Conservation (phyloP, 2,329 filamentous ascomycete genomes). For the Tolypocladium tundrense region DNA sequence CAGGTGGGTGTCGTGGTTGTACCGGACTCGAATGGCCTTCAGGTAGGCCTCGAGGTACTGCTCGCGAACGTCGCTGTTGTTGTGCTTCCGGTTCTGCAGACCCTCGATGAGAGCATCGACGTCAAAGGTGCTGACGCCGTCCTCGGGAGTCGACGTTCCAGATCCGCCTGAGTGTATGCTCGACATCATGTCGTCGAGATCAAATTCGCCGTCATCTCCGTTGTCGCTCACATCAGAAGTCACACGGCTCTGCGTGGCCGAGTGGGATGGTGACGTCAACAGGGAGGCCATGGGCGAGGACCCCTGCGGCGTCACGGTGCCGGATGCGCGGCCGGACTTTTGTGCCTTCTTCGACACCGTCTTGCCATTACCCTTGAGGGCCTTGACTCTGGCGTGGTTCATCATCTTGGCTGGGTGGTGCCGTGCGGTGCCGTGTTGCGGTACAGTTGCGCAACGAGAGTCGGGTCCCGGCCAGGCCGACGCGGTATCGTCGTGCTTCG, state of each 20-base stretch:
- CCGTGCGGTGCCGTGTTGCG: not conserved
- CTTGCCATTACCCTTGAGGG: slow-evolving; percentile 59
- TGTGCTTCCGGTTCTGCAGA: slow-evolving; percentile 66
- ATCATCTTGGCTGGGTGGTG: slow-evolving; percentile 37
- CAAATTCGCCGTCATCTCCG: slow-evolving; percentile 30
- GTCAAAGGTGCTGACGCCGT: slow-evolving; percentile 55
- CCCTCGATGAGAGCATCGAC: slow-evolving; percentile 54
- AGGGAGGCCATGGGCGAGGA: slow-evolving; percentile 53
- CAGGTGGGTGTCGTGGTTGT: slow-evolving; percentile 20
- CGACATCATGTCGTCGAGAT: slow-evolving; percentile 33
- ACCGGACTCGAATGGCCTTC: slow-evolving; percentile 42
- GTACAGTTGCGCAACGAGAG: not conserved
- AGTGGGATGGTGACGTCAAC: slow-evolving; percentile 46
- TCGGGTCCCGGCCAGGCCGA: not conserved
- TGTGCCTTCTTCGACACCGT: slow-evolving; percentile 60
- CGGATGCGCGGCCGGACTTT: slow-evolving; percentile 48
- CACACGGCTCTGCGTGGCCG: slow-evolving; percentile 49
- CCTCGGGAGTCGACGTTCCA: slow-evolving; percentile 47
- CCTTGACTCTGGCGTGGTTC: slow-evolving; percentile 58
- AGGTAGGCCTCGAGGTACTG: slow-evolving; percentile 22
- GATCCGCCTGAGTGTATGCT: slow-evolving; percentile 31
- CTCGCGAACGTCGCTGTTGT: slow-evolving; percentile 61
- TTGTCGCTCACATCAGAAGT: slow-evolving; percentile 51
- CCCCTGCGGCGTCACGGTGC: slow-evolving; percentile 42
- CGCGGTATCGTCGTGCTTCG: not conserved